Conservation (phyloP, 305 asterid genomes). For the Andrographis paniculata region DNA sequence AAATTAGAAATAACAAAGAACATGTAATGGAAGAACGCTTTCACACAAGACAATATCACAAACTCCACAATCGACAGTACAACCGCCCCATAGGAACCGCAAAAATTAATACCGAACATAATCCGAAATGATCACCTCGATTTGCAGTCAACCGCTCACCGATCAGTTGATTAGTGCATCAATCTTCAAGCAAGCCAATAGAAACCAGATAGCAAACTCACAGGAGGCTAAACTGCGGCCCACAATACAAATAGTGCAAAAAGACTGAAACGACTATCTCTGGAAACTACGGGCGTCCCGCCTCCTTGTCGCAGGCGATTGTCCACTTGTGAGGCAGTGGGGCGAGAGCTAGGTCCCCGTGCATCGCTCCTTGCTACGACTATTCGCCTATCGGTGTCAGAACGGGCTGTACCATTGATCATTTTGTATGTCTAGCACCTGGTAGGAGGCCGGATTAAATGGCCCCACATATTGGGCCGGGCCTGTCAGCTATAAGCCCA, state of each 20-base stretch:
- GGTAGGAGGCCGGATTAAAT: too few relatives aligned
- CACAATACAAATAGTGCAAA: too few relatives aligned
- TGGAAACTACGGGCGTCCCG: neutral
- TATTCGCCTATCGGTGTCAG: too few relatives aligned
- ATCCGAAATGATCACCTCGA: conserved; percentile 4
- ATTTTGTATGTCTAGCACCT: too few relatives aligned
- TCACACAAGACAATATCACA: neutral
- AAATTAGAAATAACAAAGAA: neutral
- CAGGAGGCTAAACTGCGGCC: neutral
- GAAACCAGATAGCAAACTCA: neutral
- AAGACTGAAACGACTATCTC: neutral
- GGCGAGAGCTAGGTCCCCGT: neutral
- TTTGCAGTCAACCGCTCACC: neutral
- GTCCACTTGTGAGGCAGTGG: neutral
- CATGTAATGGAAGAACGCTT: neutral
- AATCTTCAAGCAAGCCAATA: neutral
- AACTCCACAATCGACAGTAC: neutral
- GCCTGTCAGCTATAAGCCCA: too few relatives aligned
- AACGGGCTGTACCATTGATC: too few relatives aligned
- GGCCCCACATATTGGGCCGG: too few relatives aligned
- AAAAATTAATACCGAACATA: neutral
- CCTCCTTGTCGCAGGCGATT: neutral
- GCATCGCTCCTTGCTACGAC: too few relatives aligned
- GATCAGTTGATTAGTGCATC: conserved; percentile 2
- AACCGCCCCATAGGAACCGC: neutral